A percentile compares a stretch with the other conserved stretches of the same genome.
Conservation (phyloP, 441 rosid species). For the Croton laevigatus region DNA sequence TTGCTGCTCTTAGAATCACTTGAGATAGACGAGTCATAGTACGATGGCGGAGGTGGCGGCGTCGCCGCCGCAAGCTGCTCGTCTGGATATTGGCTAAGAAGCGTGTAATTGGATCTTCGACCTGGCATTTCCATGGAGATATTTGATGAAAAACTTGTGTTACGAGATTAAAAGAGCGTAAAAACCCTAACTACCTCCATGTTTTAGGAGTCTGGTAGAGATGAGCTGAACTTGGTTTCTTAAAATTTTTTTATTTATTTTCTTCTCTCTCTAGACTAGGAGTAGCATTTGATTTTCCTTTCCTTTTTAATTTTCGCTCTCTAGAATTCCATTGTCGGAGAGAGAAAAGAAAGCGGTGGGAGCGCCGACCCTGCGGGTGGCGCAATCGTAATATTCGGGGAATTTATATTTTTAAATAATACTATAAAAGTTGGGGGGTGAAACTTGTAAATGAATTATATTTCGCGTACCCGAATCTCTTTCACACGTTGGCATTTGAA, state of each 20-base stretch:
- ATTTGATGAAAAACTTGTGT: conserved; percentile 3
- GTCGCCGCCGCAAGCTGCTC: conserved; percentile 47
- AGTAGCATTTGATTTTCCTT: background rate
- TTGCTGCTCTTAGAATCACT: conserved; percentile 47
- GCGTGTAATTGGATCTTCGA: conserved; percentile 85
- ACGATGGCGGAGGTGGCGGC: conserved; percentile 36
- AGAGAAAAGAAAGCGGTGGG: conserved; percentile 25
- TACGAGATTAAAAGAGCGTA: conserved; percentile 24
- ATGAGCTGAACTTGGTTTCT: conserved; percentile 27
- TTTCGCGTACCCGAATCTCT: background rate
- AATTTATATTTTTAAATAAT: conserved; percentile 10
- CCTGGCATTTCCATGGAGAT: conserved; percentile 81
- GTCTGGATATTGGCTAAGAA: conserved; percentile 73
- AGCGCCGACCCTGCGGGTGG: conserved; percentile 22
- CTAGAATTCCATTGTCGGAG: conserved; percentile 35
- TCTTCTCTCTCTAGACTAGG: conserved; percentile 27
- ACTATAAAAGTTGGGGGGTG: background rate
- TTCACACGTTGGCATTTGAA: background rate
- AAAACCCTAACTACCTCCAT: conserved; percentile 57
- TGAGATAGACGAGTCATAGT: conserved; percentile 58
- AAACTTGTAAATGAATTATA: background rate
- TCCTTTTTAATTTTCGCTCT: conserved; percentile 34
- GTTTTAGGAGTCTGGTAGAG: conserved; percentile 22
- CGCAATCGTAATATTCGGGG: conserved; percentile 32
- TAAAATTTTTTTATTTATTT: background rate